phyloP scores from a whole-genome alignment of 768 basidiomycete species.

The Mycena galericulata region DNA sequence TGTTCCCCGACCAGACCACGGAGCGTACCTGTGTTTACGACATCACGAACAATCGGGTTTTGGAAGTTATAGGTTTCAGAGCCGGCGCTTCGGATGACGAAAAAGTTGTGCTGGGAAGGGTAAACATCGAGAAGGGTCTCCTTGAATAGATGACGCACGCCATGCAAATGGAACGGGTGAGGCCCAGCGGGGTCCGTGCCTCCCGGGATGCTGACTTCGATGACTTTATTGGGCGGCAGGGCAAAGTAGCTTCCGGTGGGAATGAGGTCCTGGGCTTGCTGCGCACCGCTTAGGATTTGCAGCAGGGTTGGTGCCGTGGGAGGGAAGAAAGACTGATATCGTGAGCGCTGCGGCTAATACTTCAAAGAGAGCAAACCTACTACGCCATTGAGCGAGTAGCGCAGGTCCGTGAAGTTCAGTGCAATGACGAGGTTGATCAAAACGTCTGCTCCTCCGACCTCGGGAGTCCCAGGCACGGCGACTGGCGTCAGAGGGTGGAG shows the following conservation, averaged over 20 bases:
- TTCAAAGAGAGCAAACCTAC: neutral
- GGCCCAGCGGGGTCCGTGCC: slow-evolving; percentile 21
- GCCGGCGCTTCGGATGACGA: slow-evolving; percentile 46
- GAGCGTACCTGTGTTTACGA: slow-evolving; percentile 23
- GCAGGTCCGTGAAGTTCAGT: slow-evolving; percentile 26
- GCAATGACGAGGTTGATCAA: slow-evolving; percentile 36
- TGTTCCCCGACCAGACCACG: neutral
- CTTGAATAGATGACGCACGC: slow-evolving; percentile 7
- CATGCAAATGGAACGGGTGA: slow-evolving; percentile 34
- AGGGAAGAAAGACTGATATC: slow-evolving; percentile 34
- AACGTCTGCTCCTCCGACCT: slow-evolving; percentile 43
- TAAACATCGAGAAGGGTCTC: neutral
- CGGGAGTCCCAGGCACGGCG: slow-evolving; percentile 40
- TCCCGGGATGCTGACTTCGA: slow-evolving; percentile 54
- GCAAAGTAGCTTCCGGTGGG: slow-evolving; percentile 50
- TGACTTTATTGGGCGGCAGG: slow-evolving; percentile 52
- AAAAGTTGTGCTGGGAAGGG: slow-evolving; percentile 42
- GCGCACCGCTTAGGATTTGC: slow-evolving; percentile 58
- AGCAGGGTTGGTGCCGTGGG: slow-evolving; percentile 57
- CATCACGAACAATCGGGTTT: slow-evolving; percentile 51
- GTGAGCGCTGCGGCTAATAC: neutral
- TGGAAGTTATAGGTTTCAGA: slow-evolving; percentile 41
- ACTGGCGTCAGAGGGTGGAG: slow-evolving; percentile 34
- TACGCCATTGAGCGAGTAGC: slow-evolving; percentile 48
- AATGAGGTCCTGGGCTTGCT: slow-evolving; percentile 44